Percentiles rank a stretch among this genome's conserved stretches.
These are phyloP conservation scores for Mycena rebaudengoi DNA, from an alignment of 768 basidiomycete species.

Conservation along the genomic window DNA sequence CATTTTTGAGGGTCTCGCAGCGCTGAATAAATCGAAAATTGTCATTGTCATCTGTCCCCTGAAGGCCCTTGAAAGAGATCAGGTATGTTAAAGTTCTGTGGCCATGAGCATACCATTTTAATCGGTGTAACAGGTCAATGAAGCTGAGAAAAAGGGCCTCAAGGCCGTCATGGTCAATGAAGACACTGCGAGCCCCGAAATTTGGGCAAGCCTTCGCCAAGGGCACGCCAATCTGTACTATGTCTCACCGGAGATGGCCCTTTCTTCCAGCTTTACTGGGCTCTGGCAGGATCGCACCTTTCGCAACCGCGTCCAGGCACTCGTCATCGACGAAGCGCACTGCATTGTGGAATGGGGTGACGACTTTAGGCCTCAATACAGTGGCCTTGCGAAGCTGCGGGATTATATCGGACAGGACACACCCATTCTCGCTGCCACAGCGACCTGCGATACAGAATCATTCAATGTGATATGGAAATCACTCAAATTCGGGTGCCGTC, in stretches of 20 bases:
- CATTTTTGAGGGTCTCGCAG: constrained; percentile 17
- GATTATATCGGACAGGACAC: constrained; percentile 4
- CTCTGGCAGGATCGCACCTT: too few species aligned
- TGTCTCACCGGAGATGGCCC: not conserved
- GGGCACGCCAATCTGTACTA: not conserved
- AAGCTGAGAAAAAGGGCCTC: constrained; percentile 18
- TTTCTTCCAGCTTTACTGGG: not conserved
- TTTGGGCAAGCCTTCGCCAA: not conserved
- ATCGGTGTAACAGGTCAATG: not conserved
- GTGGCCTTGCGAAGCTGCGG: not conserved
- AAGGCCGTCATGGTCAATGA: constrained; percentile 21
- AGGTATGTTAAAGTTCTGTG: constrained; percentile 9
- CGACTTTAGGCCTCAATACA: not conserved
- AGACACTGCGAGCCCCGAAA: constrained; percentile 4
- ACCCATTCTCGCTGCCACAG: not conserved
- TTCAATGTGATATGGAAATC: constrained; percentile 25
- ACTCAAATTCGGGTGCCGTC: constrained; percentile 20
- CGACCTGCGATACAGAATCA: not conserved
- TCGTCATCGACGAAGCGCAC: not conserved
- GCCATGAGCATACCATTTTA: not conserved
- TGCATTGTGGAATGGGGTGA: not conserved
- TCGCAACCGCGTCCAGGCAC: not conserved
- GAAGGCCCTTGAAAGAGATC: constrained; percentile 28
- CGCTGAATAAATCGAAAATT: constrained; percentile 4
- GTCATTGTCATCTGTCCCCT: constrained; percentile 26